phyloP scores from a whole-genome alignment of 345 rosid genomes.

The Alliaria petiolata region DNA sequence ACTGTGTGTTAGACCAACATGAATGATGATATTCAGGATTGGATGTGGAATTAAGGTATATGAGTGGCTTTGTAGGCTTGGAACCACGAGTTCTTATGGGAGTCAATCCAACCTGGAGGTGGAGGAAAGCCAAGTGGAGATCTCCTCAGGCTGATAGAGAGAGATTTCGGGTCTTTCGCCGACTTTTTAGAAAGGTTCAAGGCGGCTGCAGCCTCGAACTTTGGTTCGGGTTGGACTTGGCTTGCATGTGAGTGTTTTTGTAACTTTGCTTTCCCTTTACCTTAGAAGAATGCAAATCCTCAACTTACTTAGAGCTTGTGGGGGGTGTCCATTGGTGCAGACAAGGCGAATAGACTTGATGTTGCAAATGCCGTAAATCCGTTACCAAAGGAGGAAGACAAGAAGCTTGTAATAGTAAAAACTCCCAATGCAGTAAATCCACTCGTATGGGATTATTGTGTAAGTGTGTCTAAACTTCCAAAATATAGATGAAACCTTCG shows the following conservation, averaged over 20 bases:
- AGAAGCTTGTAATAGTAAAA: constrained; percentile 73
- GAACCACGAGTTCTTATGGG: constrained; percentile 98
- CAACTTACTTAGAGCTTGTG: constrained; percentile 1
- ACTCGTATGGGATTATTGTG: constrained; percentile 84
- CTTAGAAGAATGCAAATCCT: neutral
- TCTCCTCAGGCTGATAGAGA: constrained; percentile 62
- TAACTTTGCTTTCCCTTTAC: neutral
- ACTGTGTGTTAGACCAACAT: neutral
- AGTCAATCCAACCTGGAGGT: constrained; percentile 85
- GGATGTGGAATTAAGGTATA: no score
- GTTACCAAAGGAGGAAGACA: constrained; percentile 62
- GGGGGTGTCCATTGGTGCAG: constrained; percentile 34
- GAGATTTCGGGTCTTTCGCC: constrained; percentile 85
- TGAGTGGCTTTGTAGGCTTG: constrained; percentile 64
- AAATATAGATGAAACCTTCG: neutral
- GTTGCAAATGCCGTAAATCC: constrained; percentile 73
- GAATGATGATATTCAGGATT: no score
- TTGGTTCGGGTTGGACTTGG: constrained; percentile 99
- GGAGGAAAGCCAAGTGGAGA: constrained; percentile 90
- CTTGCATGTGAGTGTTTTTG: constrained; percentile 65
- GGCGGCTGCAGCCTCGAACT: constrained; percentile 73
- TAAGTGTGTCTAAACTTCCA: constrained; percentile 32
- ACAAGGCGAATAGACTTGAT: constrained; percentile 69
- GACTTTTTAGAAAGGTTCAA: constrained; percentile 49
- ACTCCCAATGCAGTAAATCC: constrained; percentile 96